Percentiles rank a stretch among this genome's conserved stretches.
Evolutionary conservation across 441 rosid genomes (phyloP).

Genomic region (Corymbia calophylla): DNA sequence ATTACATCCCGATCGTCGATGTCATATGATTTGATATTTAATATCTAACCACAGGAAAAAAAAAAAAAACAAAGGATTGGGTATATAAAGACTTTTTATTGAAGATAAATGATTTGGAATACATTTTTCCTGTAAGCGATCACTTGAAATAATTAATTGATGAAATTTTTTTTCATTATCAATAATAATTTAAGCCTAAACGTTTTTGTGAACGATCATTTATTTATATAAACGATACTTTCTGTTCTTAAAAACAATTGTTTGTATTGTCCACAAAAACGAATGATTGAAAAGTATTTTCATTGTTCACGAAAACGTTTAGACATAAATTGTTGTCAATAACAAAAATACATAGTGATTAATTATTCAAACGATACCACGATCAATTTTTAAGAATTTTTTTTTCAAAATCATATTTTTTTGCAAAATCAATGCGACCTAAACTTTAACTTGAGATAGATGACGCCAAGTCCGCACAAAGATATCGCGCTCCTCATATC

Average conservation of each 20-base stretch:
- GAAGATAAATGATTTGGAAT: too few relatives aligned
- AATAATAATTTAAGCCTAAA: too few relatives aligned
- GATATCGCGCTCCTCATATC: too few relatives aligned
- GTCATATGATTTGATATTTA: neutral
- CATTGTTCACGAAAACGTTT: neutral
- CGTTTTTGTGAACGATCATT: neutral
- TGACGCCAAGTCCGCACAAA: neutral
- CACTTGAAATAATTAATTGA: neutral
- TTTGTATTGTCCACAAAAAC: neutral
- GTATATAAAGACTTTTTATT: neutral
- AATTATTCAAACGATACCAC: accelerated
- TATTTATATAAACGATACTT: neutral
- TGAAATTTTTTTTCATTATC: too few relatives aligned
- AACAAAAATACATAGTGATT: too few relatives aligned
- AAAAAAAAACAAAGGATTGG: neutral
- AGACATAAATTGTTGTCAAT: neutral
- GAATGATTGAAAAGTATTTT: too few relatives aligned
- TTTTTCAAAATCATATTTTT: neutral
- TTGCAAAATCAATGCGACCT: neutral
- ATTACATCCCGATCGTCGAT: neutral
- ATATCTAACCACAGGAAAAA: neutral
- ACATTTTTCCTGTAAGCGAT: too few relatives aligned
- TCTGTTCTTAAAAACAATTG: too few relatives aligned
- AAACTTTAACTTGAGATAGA: neutral
- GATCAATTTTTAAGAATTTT: neutral